These are phyloP conservation scores for Phialocephala sp. DNA, from an alignment of 2,329 filamentous ascomycete species.

Conservation along the genomic window DNA sequence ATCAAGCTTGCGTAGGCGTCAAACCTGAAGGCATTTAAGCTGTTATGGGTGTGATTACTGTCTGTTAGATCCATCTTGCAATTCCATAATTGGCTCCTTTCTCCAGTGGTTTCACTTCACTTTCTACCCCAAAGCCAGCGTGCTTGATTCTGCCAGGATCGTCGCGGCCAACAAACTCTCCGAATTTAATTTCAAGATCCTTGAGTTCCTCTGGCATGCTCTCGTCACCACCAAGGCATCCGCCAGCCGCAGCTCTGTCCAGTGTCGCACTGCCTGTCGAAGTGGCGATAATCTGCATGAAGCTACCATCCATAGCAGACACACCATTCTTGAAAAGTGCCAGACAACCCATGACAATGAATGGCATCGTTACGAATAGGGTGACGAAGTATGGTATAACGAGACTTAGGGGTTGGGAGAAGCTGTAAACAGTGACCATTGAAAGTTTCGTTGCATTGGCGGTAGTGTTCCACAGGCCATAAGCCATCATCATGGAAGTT, in stretches of 20 bases:
- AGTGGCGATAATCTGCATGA: slow-evolving; percentile 32
- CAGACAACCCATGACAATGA: slow-evolving; percentile 26
- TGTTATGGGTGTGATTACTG: too few species aligned
- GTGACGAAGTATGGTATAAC: slow-evolving; percentile 35
- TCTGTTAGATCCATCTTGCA: slow-evolving; percentile 27
- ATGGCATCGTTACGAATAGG: slow-evolving; percentile 26
- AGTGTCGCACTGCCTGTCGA: slow-evolving; percentile 29
- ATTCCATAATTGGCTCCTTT: slow-evolving; percentile 31
- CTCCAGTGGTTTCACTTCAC: slow-evolving; percentile 25
- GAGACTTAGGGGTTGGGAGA: slow-evolving; percentile 31
- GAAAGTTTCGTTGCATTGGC: slow-evolving; percentile 24
- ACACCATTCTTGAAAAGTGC: slow-evolving; percentile 30
- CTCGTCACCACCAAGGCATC: slow-evolving; percentile 30
- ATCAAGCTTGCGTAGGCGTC: too few species aligned
- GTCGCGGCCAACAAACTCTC: slow-evolving; percentile 28
- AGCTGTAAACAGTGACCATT: slow-evolving; percentile 32
- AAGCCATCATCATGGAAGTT: slow-evolving; percentile 26
- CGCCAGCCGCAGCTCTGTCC: slow-evolving; percentile 31
- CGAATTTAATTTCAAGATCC: slow-evolving; percentile 31
- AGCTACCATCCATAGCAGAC: slow-evolving; percentile 30
- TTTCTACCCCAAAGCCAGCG: slow-evolving; percentile 32
- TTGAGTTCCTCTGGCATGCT: slow-evolving; percentile 30
- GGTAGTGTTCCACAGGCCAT: slow-evolving; percentile 25
- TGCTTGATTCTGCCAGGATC: slow-evolving; percentile 21
- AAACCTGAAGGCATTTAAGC: too few species aligned